phyloP scores from a whole-genome alignment of 257 asterid species.

The Craterostigma plantagineum region DNA sequence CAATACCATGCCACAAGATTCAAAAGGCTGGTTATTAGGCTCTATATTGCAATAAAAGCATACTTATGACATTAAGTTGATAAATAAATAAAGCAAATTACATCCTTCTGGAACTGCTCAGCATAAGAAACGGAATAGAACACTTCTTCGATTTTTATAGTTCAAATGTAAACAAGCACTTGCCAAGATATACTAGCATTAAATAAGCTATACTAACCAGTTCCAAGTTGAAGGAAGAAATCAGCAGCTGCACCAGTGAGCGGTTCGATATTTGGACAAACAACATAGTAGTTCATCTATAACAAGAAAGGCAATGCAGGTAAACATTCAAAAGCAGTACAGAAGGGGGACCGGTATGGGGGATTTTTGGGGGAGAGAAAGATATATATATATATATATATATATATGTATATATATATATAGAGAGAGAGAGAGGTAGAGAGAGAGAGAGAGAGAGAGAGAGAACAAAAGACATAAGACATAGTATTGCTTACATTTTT shows the following conservation, averaged over 20 bases:
- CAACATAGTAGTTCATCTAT: slow-evolving; percentile 88
- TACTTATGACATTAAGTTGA: too few species aligned
- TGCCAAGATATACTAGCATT: slow-evolving; percentile 2
- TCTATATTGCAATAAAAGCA: too few species aligned
- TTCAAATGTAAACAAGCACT: too few species aligned
- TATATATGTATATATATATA: too few species aligned
- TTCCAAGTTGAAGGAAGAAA: slow-evolving; percentile 96
- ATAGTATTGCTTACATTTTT: slow-evolving; percentile 48
- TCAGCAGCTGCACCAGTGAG: slow-evolving; percentile 80
- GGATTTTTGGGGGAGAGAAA: too few species aligned
- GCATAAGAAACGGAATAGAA: too few species aligned
- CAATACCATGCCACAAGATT: too few species aligned
- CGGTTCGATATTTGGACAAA: slow-evolving; percentile 95
- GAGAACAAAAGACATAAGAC: slow-evolving; percentile 2
- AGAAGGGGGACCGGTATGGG: slow-evolving; percentile 3
- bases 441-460: slow-evolving; percentile 4
- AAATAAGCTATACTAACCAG: slow-evolving; percentile 40
- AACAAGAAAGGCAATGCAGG: slow-evolving; percentile 1
- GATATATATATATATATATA: too few species aligned
- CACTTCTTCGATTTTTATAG: too few species aligned
- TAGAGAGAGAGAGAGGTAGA: slow-evolving; percentile 1
- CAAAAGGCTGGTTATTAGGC: too few species aligned
- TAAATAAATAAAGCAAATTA: too few species aligned
- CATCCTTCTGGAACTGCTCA: too few species aligned
- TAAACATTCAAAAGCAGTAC: slow-evolving; percentile 2